phyloP scores from a whole-genome alignment of 1,284 basidiomycete genomes.

The Acaromyces ingoldii region DNA sequence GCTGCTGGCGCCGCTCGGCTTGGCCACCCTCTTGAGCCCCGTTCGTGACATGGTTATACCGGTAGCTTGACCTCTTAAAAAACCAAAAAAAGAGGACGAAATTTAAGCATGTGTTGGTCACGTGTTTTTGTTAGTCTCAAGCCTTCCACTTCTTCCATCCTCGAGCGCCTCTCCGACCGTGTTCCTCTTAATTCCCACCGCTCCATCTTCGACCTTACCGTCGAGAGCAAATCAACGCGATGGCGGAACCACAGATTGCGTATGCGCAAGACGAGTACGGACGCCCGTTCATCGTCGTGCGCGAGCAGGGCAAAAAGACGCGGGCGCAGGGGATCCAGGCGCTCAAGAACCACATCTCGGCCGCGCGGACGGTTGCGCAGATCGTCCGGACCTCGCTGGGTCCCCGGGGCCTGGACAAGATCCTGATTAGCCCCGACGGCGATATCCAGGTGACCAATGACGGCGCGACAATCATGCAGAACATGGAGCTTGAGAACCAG shows the following conservation, averaged over 20 bases:
- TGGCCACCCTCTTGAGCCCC: too few species aligned
- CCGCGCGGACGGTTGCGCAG: constrained; percentile 88
- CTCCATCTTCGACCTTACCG: background rate
- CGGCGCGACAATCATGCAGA: constrained; percentile 62
- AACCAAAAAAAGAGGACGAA: too few species aligned
- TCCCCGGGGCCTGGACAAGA: constrained; percentile 96
- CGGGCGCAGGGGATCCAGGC: constrained; percentile 89
- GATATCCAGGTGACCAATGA: constrained; percentile 99
- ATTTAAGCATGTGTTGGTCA: too few species aligned
- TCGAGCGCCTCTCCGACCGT: too few species aligned
- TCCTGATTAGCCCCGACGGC: constrained; percentile 94
- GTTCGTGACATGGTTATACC: too few species aligned
- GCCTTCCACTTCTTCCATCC: too few species aligned
- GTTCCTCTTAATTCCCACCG: too few species aligned
- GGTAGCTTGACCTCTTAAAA: too few species aligned
- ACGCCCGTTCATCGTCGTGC: constrained; percentile 91
- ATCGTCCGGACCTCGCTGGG: constrained; percentile 93
- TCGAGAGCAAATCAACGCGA: background rate
- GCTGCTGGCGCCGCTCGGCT: too few species aligned
- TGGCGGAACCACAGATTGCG: constrained; percentile 47
- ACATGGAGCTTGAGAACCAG: constrained; percentile 82
- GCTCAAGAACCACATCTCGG: constrained; percentile 66
- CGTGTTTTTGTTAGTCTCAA: too few species aligned
- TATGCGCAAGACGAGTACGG: constrained; percentile 67
- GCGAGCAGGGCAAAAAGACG: constrained; percentile 92